Base-by-base conservation (phyloP, 2,329 filamentous ascomycete species). In the Didymella segeticola region DNA sequence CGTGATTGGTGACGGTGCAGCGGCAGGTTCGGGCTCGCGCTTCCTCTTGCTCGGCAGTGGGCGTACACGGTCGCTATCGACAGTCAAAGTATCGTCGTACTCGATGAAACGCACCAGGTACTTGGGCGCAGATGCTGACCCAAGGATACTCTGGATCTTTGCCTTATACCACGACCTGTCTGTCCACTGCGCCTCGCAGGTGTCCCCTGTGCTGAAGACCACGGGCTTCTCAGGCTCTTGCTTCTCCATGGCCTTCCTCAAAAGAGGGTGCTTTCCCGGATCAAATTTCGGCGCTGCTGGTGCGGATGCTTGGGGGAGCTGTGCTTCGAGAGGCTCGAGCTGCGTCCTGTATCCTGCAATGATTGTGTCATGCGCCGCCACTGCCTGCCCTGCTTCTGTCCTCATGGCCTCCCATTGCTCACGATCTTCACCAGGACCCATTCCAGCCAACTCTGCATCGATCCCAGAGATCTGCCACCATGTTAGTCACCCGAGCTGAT, bases 61-160 rank as follows among this genome's bases (percentile, higher is more conserved):
- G 12, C 71, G 72, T n/a, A 75, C 61, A 27, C 65, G 64, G 27
- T 66, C 58, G 31, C 62, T 59, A 31, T 86, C 84, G 29, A 95
- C 79, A 43, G 92, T 90, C 67, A 90, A 88, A 61, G 97, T 90
- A 69, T 98, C 92, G 57, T 89, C 86, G 78, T 98, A 98, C 68
- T 86, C 90, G 78, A 96, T 93, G 82, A 98, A 99, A 65, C 90
- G 95, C 75, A 99, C 93, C 41, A 91, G 89, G 74, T 97, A 99
- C 60, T 97, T 90, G 29, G 93, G 93, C 46, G 91, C 90, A 36
- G 87, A 89, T n/a, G 89, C 88, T 8, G 92, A 96, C 53, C 95
- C 95, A 19, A 93, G 97, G 66, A 97, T 93, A 46, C 90, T 93
- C 45, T 91, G 93, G 75, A 99, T 96, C 68, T 91, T 88, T 34